Evolutionary conservation across 1,284 basidiomycete species (phyloP), one percentile per base, ranked within the genome.

Genomic region (Cutaneotrichosporon sp.): DNA sequence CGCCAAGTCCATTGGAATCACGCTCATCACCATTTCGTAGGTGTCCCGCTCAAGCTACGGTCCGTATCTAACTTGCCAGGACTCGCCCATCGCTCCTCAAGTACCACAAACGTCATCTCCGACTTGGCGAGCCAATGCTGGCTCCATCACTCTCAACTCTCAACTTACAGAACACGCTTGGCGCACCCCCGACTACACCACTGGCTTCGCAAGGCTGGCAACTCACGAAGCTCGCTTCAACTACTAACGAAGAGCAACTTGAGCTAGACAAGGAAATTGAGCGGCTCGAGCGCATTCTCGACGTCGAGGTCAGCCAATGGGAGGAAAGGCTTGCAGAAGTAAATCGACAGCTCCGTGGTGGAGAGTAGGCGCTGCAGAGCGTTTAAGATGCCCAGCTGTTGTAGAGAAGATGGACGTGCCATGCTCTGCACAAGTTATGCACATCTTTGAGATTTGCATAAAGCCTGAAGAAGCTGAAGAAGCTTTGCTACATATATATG

Each of bases 1-100:
- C 62, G 88, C 89, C 35, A 97, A 97, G 74, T 80, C 84, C n/a
- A 76, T 91, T 13, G 91, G 87, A 2, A 93, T 97, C 66, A 96
- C 93, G 0, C 80, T 98, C 43, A 87, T 97, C 60, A 94, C 91
- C 5, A 90, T 94, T 46, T 92, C 90, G 69, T 74, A 41, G 61
- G 72, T n/a, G n/a, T 55, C 12, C 78, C 68, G 14, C 65, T 73
- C 36, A 70, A 75, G 60, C 64, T 59, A 21, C 7, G 4, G n/a
- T 21, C 20, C 34, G 23, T n/a, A 12, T 13, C 48, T 45, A 30
- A 44, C 41, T 15, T 12, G 36, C 10, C 45, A 77, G 76, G 4
- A 77, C 78, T 57, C 77, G 77, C 55, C 80, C 73, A 41, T 79
- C 76, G 49, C 68, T 76, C 58, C 73, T 77, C 60, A 79, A 75